Conservation (phyloP, 139 green algal species). For the Chlamydomonas schloesseri region DNA sequence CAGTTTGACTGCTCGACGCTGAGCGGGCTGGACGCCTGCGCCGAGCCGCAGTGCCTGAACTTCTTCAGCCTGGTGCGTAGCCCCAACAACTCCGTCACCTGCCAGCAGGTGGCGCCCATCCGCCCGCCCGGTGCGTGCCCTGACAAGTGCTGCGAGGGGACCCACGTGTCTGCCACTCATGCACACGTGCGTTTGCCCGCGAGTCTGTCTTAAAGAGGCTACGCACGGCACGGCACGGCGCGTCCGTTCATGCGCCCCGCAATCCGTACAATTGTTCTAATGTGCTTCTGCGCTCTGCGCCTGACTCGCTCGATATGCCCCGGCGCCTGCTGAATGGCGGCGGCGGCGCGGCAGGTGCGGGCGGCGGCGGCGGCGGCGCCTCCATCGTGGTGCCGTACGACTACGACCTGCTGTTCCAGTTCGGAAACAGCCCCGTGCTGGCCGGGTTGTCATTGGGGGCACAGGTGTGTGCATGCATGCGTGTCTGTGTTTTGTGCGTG, state of each 20-base stretch:
- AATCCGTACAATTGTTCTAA: too few relatives aligned
- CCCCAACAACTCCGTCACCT: background rate
- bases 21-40: constrained; percentile 24
- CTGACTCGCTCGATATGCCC: too few relatives aligned
- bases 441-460: constrained; percentile 9
- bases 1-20: constrained; percentile 35
- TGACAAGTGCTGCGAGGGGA: too few relatives aligned
- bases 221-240: too few relatives aligned
- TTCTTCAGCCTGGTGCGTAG: background rate
- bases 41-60: constrained; percentile 25
- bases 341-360: too few relatives aligned
- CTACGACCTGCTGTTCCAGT: constrained; percentile 40
- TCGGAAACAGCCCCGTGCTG: constrained; percentile 25
- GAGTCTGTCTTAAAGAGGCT: too few relatives aligned
- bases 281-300: too few relatives aligned
- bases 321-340: too few relatives aligned
- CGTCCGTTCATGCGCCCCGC: too few relatives aligned
- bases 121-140: background rate
- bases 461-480: background rate
- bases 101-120: constrained; percentile 14
- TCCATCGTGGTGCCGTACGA: constrained; percentile 11
- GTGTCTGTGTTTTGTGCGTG: background rate
- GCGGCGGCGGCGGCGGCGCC: background rate
- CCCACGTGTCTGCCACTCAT: too few relatives aligned
- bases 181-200: too few relatives aligned